phyloP scores from a whole-genome alignment of 2,329 filamentous ascomycete species.

The Samsoniella hepiali region DNA sequence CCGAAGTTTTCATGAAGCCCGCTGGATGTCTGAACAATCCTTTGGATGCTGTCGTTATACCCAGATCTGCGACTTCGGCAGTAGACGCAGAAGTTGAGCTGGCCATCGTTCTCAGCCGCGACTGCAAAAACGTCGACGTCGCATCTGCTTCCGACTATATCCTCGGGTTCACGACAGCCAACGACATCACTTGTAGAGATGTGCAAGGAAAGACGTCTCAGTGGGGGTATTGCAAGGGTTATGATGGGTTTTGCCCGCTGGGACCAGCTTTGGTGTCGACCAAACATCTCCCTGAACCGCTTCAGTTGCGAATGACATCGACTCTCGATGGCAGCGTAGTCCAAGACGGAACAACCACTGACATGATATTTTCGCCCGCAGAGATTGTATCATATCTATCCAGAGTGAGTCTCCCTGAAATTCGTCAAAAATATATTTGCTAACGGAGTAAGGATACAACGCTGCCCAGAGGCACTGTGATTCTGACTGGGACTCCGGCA shows the following conservation, averaged over 20 bases:
- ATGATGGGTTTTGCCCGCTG: constrained; percentile 50
- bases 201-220: constrained; percentile 38
- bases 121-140: constrained; percentile 46
- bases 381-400: constrained; percentile 26
- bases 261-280: constrained; percentile 36
- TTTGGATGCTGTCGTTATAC: constrained; percentile 41
- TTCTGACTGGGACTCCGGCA: constrained; percentile 58
- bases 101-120: constrained; percentile 45
- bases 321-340: constrained; percentile 35
- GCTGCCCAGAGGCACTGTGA: constrained; percentile 56
- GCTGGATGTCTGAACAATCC: constrained; percentile 38
- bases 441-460: constrained; percentile 58
- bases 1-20: constrained; percentile 42
- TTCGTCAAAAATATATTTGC: constrained; percentile 48
- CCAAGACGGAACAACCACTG: constrained; percentile 34
- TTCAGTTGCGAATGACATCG: constrained; percentile 31
- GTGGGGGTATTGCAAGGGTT: constrained; percentile 42
- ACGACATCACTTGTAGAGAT: constrained; percentile 37
- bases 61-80: constrained; percentile 43
- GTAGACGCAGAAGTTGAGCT: constrained; percentile 52
- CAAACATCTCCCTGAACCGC: constrained; percentile 29
- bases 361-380: constrained; percentile 4
- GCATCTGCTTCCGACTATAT: constrained; percentile 48
- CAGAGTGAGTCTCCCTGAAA: neutral
- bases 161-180: constrained; percentile 49